Evolutionary conservation across 2,329 filamentous ascomycete species (phyloP), one percentile per base, ranked within the genome.

Genomic region (Amauroascus verrucosus): DNA sequence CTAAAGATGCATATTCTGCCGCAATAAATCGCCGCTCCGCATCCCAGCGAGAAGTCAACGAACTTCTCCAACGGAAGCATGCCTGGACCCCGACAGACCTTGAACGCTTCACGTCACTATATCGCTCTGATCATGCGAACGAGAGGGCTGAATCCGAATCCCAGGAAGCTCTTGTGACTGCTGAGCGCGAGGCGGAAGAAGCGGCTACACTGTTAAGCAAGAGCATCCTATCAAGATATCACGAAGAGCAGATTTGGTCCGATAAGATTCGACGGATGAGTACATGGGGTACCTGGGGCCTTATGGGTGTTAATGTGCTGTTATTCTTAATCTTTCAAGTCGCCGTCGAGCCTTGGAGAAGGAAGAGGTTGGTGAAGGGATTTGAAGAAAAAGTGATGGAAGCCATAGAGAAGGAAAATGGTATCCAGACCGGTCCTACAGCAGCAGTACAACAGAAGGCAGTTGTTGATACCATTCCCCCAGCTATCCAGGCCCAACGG

Each of bases 171-270:
- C 77, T 97, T 24, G 82, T 82, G 14, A 78, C 82, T 55, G 83
- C 88, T 1, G 93, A 98, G 72, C 78, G 80, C 43, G 81, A 87
- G 56, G 82, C 94, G 56, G 86, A 95, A 70, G 83, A 86, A 57
- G 79, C 89, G 0, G 80, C 83, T 53, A 80, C 83, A 50, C 80
- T 83, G 62, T 74, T 98, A 51, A 91, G 86, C 65, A 83, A 85
- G 57, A 83, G 84, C 48, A 96, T 97, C 62, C 75, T 96, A 49
- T 86, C 86, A 57, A 82, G 94, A 56, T 98, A 98, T 70, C 93
- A 98, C 69, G 93, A 98, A 72, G 93, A 98, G 74, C 93, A 98
- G 73, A 94, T 98, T 54, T 98, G 93, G 93, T 95, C 88, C 65
- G 93, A 98, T 68, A 91, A 95, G 62, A 98, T 98, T 66, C 79